Evolutionary conservation across 108 stramenopile species (phyloP).

Genomic region (Pseudonitzschia multistriata): DNA sequence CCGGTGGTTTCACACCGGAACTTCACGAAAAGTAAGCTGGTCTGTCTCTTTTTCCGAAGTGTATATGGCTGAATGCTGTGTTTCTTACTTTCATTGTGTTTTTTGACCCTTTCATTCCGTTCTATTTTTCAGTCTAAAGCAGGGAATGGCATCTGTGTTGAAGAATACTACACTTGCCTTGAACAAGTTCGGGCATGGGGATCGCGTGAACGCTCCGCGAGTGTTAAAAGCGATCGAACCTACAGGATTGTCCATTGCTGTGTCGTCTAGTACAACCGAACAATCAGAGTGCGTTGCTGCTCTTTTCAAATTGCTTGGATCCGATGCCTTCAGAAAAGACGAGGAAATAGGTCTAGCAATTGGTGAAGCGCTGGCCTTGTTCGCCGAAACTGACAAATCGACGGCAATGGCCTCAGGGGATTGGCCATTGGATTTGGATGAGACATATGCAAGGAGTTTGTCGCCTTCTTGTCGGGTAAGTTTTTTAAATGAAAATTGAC

Average conservation of each 20-base stretch:
- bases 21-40: conserved; percentile 3
- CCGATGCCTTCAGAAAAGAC: conserved; percentile 63
- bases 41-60: no score
- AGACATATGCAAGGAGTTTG: conserved; percentile 46
- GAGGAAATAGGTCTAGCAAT: conserved; percentile 67
- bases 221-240: conserved; percentile 48
- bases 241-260: conserved; percentile 55
- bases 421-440: conserved; percentile 50
- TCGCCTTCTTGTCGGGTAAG: conserved; percentile 69
- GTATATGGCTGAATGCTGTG: neutral
- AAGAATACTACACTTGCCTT: conserved; percentile 38
- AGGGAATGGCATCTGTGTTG: conserved; percentile 24
- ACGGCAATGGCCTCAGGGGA: conserved; percentile 7
- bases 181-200: conserved; percentile 55
- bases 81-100: neutral
- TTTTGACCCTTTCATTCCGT: neutral
- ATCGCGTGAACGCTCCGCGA: conserved; percentile 55
- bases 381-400: conserved; percentile 48
- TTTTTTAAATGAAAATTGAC: neutral
- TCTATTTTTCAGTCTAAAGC: conserved; percentile 6
- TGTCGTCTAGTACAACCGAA: conserved; percentile 46
- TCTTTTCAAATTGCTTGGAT: conserved; percentile 62
- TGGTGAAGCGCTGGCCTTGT: conserved; percentile 74
- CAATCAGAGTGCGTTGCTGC: conserved; percentile 46
- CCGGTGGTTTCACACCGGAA: neutral